Evolutionary conservation across 1,139 yeast genomes (phyloP).

Genomic region (Lipomyces yarrowii): DNA sequence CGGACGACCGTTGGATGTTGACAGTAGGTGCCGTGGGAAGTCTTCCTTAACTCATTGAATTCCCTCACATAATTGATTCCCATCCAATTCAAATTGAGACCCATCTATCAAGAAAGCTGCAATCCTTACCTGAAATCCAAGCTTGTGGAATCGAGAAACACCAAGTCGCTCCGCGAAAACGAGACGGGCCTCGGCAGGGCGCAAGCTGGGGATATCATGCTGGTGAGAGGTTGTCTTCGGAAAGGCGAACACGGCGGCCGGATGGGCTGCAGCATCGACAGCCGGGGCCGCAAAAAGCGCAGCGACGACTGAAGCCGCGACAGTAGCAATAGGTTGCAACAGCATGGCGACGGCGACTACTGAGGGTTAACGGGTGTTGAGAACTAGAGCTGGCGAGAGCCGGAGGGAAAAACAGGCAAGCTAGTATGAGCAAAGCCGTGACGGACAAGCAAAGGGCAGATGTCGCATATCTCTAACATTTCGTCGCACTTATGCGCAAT

Average conservation of each 20-base stretch:
- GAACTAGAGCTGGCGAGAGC: background rate
- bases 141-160: constrained; percentile 32
- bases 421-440: background rate
- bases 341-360: constrained; percentile 9
- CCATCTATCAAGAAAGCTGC: background rate
- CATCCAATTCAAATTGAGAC: background rate
- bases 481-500: background rate
- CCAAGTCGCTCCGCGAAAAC: constrained; percentile 33
- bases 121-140: constrained; percentile 28
- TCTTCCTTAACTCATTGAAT: background rate
- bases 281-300: constrained; percentile 17
- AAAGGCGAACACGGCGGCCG: constrained; percentile 20
- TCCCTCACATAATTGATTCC: background rate
- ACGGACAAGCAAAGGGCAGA: background rate
- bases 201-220: constrained; percentile 30
- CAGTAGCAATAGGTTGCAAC: constrained; percentile 15
- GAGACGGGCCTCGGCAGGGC: constrained; percentile 32
- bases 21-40: background rate
- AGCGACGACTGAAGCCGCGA: constrained; percentile 18
- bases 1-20: background rate
- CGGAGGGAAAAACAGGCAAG: background rate
- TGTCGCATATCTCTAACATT: too few relatives aligned
- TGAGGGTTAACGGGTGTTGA: background rate
- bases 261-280: constrained; percentile 16
- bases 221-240: constrained; percentile 21